Percentiles rank a stretch among this genome's conserved stretches.
phyloP scores from a whole-genome alignment of 106 monocot species.

The Dendrobium catenatum region DNA sequence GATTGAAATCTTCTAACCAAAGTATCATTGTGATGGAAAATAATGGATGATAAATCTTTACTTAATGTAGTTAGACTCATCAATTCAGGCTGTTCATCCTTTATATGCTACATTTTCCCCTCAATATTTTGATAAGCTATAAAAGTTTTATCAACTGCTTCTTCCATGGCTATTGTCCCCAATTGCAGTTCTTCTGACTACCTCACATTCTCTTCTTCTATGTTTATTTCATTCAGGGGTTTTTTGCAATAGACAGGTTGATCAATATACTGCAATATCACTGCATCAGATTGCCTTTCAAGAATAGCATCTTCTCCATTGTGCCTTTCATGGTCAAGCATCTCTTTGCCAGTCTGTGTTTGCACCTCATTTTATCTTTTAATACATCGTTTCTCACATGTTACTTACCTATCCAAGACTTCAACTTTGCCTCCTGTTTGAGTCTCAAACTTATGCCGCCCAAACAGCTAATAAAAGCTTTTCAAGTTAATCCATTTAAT shows the following conservation, averaged over 20 bases:
- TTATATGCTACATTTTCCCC: too few relatives aligned
- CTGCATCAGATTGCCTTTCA: slow-evolving; percentile 77
- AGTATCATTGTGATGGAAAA: slow-evolving; percentile 63
- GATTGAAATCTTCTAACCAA: slow-evolving; percentile 2
- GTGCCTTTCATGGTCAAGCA: slow-evolving; percentile 63
- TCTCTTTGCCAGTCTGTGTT: slow-evolving; percentile 46
- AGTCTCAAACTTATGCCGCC: slow-evolving; percentile 14
- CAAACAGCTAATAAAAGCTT: too few relatives aligned
- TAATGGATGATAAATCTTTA: slow-evolving; percentile 69
- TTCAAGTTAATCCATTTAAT: too few relatives aligned
- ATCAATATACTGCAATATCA: slow-evolving; percentile 23
- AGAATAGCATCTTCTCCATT: slow-evolving; percentile 82
- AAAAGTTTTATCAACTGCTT: too few relatives aligned
- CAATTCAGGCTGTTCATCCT: too few relatives aligned
- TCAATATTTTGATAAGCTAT: too few relatives aligned
- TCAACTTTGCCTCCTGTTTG: slow-evolving; percentile 89
- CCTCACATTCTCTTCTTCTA: slow-evolving; percentile 41
- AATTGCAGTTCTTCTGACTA: slow-evolving; percentile 4
- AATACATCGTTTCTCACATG: slow-evolving; percentile 74
- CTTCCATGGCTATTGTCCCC: too few relatives aligned
- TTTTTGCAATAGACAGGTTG: neutral
- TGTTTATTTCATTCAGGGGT: neutral
- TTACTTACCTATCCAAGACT: slow-evolving; percentile 7
- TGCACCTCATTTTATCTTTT: slow-evolving; percentile 34
- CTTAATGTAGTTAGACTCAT: slow-evolving; percentile 22